Evolutionary conservation across 1,284 basidiomycete genomes (phyloP).

Genomic region (Tilletia horrida): DNA sequence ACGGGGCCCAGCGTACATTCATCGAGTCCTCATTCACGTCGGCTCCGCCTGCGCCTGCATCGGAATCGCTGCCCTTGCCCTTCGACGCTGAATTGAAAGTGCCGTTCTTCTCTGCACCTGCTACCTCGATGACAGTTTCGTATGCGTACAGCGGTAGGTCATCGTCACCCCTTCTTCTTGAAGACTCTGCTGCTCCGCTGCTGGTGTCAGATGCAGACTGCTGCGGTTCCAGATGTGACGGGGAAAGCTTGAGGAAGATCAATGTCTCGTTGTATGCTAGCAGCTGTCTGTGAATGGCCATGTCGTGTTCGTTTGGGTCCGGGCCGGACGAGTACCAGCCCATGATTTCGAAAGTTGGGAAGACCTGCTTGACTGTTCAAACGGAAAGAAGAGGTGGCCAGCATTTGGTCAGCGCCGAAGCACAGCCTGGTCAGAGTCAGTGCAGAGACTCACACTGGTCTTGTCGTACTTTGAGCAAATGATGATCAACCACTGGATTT

Average conservation of each 20-base stretch:
- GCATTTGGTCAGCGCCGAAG: no score
- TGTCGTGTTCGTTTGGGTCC: conserved; percentile 69
- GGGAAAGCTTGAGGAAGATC: conserved; percentile 59
- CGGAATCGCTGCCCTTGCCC: neutral
- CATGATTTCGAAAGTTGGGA: conserved; percentile 90
- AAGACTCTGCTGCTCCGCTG: neutral
- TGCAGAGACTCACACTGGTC: conserved; percentile 73
- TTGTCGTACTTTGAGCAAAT: conserved; percentile 73
- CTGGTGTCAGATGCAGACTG: conserved; percentile 24
- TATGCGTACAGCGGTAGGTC: conserved; percentile 44
- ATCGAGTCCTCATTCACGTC: conserved; percentile 19
- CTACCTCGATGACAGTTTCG: conserved; percentile 42
- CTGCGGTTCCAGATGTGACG: conserved; percentile 29
- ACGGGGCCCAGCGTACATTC: conserved; percentile 66
- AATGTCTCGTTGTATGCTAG: conserved; percentile 59
- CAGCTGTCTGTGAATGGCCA: conserved; percentile 77
- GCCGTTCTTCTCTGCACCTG: conserved; percentile 1
- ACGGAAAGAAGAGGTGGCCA: no score
- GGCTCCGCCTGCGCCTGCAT: conserved; percentile 22
- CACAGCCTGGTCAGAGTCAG: no score
- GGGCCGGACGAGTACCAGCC: conserved; percentile 91
- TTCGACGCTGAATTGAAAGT: neutral
- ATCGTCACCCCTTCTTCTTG: conserved; percentile 21
- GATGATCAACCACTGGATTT: conserved; percentile 29
- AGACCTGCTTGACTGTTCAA: conserved; percentile 82